A percentile compares a stretch with the other conserved stretches of the same genome.
phyloP scores from a whole-genome alignment of 179 eudicot genomes.

The Gypsophila paniculata region DNA sequence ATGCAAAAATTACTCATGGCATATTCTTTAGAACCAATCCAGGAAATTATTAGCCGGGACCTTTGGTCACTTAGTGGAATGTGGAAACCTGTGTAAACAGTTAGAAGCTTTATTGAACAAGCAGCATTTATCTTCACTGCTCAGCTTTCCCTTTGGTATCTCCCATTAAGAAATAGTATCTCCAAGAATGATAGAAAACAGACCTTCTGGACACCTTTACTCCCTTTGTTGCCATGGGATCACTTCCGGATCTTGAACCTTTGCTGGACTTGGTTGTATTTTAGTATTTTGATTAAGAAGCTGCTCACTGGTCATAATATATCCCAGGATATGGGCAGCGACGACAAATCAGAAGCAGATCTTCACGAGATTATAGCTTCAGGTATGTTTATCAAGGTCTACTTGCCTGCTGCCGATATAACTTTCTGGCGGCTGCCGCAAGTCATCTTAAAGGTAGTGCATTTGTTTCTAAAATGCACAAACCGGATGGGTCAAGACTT shows the following conservation, averaged over 20 bases:
- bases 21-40: background rate
- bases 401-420: background rate
- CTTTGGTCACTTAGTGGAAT: too few species aligned
- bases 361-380: slow-evolving; percentile 64
- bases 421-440: background rate
- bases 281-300: background rate
- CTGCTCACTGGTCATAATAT: background rate
- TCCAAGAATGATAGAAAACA: background rate
- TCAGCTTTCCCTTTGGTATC: background rate
- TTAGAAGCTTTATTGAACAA: background rate
- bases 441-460: background rate
- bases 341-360: slow-evolving; percentile 53
- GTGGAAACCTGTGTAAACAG: too few species aligned
- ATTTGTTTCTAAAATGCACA: background rate
- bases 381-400: slow-evolving; percentile 35
- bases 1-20: background rate
- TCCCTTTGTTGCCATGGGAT: background rate
- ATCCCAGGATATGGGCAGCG: slow-evolving; percentile 42
- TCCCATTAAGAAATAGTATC: background rate
- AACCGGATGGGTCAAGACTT: background rate
- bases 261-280: background rate
- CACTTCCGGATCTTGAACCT: background rate
- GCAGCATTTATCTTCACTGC: slow-evolving; percentile 1
- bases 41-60: too few species aligned
- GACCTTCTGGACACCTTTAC: background rate